A percentile compares a stretch with the other conserved stretches of the same genome.
phyloP scores from a whole-genome alignment of 2,329 filamentous ascomycete species.

The Cordyceps militaris region DNA sequence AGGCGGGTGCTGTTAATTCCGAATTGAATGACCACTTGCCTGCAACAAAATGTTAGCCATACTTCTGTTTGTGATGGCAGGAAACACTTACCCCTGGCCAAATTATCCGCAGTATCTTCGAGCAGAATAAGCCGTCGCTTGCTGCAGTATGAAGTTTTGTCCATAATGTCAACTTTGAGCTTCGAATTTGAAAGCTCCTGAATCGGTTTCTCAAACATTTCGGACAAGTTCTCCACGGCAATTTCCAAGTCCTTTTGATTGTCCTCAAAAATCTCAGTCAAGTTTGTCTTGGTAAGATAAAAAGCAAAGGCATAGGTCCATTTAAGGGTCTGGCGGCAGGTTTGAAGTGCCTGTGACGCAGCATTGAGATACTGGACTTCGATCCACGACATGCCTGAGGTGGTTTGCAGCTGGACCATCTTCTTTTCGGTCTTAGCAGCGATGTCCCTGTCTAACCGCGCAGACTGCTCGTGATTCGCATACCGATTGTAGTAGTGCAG shows the following conservation, averaged over 20 bases:
- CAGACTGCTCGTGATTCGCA: slow-evolving; percentile 96
- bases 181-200: slow-evolving; percentile 77
- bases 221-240: slow-evolving; percentile 92
- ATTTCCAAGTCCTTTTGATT: slow-evolving; percentile 98
- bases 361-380: slow-evolving; percentile 95
- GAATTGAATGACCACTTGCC: slow-evolving; percentile 41
- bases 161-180: slow-evolving; percentile 95
- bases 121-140: slow-evolving; percentile 83
- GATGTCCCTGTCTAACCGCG: slow-evolving; percentile 92
- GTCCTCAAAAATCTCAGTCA: slow-evolving; percentile 96
- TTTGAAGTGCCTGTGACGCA: slow-evolving; percentile 87
- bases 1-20: slow-evolving; percentile 20
- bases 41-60: slow-evolving; percentile 17
- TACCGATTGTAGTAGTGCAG: slow-evolving; percentile 99
- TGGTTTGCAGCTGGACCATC: slow-evolving; percentile 91
- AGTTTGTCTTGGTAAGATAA: slow-evolving; percentile 91
- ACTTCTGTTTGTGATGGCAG: not conserved
- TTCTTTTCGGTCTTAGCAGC: slow-evolving; percentile 97
- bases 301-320: slow-evolving; percentile 99
- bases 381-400: slow-evolving; percentile 97
- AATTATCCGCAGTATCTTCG: slow-evolving; percentile 85
- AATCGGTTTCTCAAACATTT: slow-evolving; percentile 99
- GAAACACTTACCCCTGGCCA: slow-evolving; percentile 63
- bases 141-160: slow-evolving; percentile 96
- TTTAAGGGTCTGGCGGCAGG: slow-evolving; percentile 95